A percentile compares a stretch with the other conserved stretches of the same genome.
Conservation (phyloP, 331 rosid species). For the Malus hybrid region DNA sequence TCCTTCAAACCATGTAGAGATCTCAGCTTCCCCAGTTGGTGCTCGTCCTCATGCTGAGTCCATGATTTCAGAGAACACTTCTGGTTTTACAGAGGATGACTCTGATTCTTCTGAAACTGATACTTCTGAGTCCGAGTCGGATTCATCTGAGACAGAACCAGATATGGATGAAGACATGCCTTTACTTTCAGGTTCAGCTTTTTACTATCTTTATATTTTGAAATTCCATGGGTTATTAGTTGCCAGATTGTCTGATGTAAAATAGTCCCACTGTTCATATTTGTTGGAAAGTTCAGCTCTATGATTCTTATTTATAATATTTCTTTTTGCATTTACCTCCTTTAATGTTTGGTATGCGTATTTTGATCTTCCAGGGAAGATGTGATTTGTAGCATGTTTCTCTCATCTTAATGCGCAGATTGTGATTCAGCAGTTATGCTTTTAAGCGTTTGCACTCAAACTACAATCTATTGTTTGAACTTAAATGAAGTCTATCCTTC, state of each 20-base stretch:
- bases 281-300: background rate
- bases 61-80: constrained; percentile 59
- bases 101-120: constrained; percentile 68
- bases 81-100: constrained; percentile 61
- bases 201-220: background rate
- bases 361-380: background rate
- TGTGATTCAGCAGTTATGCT: background rate
- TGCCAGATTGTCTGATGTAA: background rate
- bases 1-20: constrained; percentile 40
- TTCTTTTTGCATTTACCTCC: background rate
- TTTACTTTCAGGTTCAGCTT: constrained; percentile 64
- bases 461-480: background rate
- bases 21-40: constrained; percentile 48
- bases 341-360: background rate
- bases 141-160: constrained; percentile 74
- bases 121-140: constrained; percentile 50
- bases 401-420: background rate
- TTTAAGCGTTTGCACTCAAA: background rate
- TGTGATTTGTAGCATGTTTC: background rate
- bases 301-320: constrained; percentile 6
- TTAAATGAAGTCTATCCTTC: background rate
- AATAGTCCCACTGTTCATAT: background rate
- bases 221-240: background rate
- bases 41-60: constrained; percentile 34
- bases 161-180: constrained; percentile 64